Evolutionary conservation across 495 filamentous ascomycete genomes (phyloP), one percentile per base, ranked within the genome.

Genomic region (Margaritispora aquatica): DNA sequence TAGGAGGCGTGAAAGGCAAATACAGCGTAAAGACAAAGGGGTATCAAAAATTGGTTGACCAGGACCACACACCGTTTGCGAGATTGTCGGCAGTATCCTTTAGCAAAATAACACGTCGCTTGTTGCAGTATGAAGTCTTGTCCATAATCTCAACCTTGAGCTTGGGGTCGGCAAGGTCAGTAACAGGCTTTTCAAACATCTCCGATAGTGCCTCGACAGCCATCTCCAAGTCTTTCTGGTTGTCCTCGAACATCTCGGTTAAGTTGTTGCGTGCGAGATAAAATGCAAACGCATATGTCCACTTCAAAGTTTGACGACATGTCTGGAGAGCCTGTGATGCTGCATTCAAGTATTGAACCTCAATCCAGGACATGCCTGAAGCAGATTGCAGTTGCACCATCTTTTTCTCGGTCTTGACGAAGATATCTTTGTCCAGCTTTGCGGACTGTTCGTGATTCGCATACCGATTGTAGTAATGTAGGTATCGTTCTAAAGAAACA

Each of bases 401-500:
- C 78, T 97, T 98, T 80, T 92, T 96, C 74, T 98, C 92, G 11
- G 94, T 96, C 81, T 97, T 98, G 55, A 88, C 71, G 65, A 88
- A 96, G 36, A 98, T 85, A 69, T 98, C 94, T 73, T 96, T 96
- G 69, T 98, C 94, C 10, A 98, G 84, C 58, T 93, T 93, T 11
- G 94, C 94, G 13, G 91, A 96, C 71, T 97, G 95, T 71, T 97
- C 95, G 77, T 98, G 94, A 71, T 97, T 98, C 48, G 93, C 92
- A 66, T 97, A 98, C 58, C 94, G 87, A 71, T 98, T 97, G 73
- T 97, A 98, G 75, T 98, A 98, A 74, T 97, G 90, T 2, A 98
- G 80, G 59, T 98, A 98, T 10, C 94, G 84, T 66, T 98, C 94
- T 26, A 98, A 75, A 7, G 88, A 95, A 21, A 90, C 87, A 1